Conservation (phyloP, 1,139 yeast species). For the Geotrichum citri-aurantii region DNA sequence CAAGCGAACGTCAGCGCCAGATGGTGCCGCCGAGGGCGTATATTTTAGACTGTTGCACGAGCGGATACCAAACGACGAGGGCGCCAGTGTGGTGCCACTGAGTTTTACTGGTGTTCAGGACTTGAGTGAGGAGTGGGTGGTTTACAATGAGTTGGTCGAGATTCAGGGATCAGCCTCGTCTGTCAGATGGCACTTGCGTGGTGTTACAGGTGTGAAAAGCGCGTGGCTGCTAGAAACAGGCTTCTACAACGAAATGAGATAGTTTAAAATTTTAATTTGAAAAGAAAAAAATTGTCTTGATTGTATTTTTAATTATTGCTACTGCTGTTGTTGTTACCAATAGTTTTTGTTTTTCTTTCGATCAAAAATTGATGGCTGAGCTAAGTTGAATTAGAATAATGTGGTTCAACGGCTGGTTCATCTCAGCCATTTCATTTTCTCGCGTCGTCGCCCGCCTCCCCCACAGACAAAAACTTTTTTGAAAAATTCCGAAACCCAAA, state of each 20-base stretch:
- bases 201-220: constrained; percentile 15
- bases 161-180: not conserved
- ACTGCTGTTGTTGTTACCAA: not conserved
- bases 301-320: not conserved
- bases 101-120: constrained; percentile 11
- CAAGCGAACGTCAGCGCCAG: constrained; percentile 10
- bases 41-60: constrained; percentile 11
- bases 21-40: constrained; percentile 1
- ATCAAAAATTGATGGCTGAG: not conserved
- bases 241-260: constrained; percentile 15
- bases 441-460: not conserved
- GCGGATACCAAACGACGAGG: not conserved
- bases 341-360: too few relatives aligned
- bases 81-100: not conserved
- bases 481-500: too few relatives aligned
- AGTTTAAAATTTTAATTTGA: not conserved
- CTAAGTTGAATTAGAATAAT: not conserved
- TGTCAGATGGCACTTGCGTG: constrained; percentile 12
- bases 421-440: not conserved
- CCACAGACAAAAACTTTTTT: not conserved
- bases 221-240: constrained; percentile 15
- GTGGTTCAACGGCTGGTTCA: not conserved
- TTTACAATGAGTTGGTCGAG: constrained; percentile 15
- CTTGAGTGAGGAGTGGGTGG: constrained; percentile 11
- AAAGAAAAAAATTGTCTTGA: not conserved